Evolutionary conservation across 495 filamentous ascomycete species (phyloP).

Genomic region (Aspergillus kassunensis): DNA sequence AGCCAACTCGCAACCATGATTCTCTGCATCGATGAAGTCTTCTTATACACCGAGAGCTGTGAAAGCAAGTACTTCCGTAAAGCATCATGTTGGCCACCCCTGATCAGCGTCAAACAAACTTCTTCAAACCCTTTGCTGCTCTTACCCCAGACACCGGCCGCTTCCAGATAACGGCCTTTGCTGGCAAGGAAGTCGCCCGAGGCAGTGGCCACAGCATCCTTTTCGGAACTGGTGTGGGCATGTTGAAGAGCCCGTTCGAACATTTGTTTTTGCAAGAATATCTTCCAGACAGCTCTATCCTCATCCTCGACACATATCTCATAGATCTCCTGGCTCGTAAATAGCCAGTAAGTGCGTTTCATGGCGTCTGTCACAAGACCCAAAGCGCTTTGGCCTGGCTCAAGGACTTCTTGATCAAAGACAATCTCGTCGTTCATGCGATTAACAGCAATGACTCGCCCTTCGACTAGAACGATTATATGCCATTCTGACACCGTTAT

Average conservation of each 20-base stretch:
- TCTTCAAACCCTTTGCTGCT: conserved; percentile 97
- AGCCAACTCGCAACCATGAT: conserved; percentile 96
- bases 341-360: conserved; percentile 96
- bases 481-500: conserved; percentile 91
- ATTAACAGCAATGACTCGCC: conserved; percentile 76
- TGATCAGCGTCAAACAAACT: conserved; percentile 85
- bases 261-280: conserved; percentile 76
- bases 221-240: conserved; percentile 68
- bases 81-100: conserved; percentile 85
- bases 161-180: conserved; percentile 77
- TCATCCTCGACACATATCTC: conserved; percentile 90
- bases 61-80: conserved; percentile 84
- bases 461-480: conserved; percentile 78
- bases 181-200: conserved; percentile 82
- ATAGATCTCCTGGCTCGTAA: conserved; percentile 83
- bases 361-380: conserved; percentile 82
- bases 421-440: conserved; percentile 78
- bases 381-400: conserved; percentile 69
- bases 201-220: conserved; percentile 82
- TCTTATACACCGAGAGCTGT: conserved; percentile 79
- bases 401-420: conserved; percentile 82
- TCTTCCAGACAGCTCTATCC: conserved; percentile 89
- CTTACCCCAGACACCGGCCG: conserved; percentile 84
- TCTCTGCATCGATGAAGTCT: conserved; percentile 81
- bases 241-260: conserved; percentile 85